Base-by-base conservation (phyloP, 2,329 filamentous ascomycete species). In the Fusarium decemcellulare region DNA sequence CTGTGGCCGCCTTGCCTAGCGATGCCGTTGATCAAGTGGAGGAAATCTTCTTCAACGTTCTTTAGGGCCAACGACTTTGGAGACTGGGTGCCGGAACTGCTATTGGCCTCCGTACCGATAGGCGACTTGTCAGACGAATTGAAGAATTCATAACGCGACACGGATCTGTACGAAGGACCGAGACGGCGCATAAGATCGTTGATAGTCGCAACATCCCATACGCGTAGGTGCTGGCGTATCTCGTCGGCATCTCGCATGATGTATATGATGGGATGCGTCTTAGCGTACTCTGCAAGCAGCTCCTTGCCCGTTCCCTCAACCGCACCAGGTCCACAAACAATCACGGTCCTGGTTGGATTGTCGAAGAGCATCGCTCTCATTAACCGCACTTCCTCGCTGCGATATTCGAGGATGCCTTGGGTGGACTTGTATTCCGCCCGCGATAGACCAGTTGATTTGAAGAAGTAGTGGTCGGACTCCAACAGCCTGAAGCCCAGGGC, bases 391-490 rank as follows among this genome's bases (percentile, higher is more conserved):
- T 71, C 68, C 15, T 71, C 54, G n/a, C 42, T 50, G 10, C 65
- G 53, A 15, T 71, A 71, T 14, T 63, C 12, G 5, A 51, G 50
- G 5, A 61, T 23, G 7, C 68, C 68, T 27, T 66, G 58, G 27
- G 82, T 82, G 50, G 83, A 83, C 58, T 90, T 80, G 72, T 88
- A 91, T 18, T 81, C 81, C 8, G 84, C 83, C 46, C 86, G 83
- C 8, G 85, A 85, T 37, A 85, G 81, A 8, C 88, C 87, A 3
- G 87, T 87, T 6, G 81, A 79, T 61, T 89, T 84, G 23, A 87
- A 81, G 67, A 92, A 91, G 59, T 86, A 83, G 42, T 83, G 81
- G 67, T 91, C 88, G 32, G 86, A 84, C 54, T 91, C 89, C 37
- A 91, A 81, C 8, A 91, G 79, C 47, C 87, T 84, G 87, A 86